Evolutionary conservation across 169 alveolate species (phyloP).

Genomic region (Prorocentrum cordatum): DNA sequence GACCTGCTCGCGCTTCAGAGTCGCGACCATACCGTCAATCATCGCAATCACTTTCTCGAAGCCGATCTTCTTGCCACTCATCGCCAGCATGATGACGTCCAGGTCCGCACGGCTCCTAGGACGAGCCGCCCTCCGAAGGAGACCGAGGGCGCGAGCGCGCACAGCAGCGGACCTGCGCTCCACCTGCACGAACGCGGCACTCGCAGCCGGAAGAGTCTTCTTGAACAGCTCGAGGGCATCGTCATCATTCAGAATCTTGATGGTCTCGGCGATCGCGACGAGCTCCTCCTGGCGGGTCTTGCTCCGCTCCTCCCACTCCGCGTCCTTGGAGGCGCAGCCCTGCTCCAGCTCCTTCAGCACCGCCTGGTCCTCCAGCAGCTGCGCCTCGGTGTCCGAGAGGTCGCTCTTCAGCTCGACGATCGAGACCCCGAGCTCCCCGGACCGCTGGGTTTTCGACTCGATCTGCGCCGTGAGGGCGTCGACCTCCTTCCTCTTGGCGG

Average conservation of each 20-base stretch:
- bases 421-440: background rate
- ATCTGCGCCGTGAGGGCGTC: background rate
- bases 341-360: background rate
- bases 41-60: slow-evolving; percentile 32
- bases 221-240: background rate
- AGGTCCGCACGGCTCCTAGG: background rate
- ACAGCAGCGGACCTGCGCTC: too few species aligned
- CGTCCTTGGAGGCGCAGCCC: background rate
- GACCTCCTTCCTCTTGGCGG: background rate
- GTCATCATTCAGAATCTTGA: background rate
- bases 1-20: slow-evolving; percentile 32
- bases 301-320: background rate
- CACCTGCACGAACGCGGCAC: background rate
- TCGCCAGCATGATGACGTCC: background rate
- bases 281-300: background rate
- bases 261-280: background rate
- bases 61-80: background rate
- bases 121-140: background rate
- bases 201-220: background rate
- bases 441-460: background rate
- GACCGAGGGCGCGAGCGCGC: background rate
- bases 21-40: slow-evolving; percentile 51
- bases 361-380: background rate
- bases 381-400: background rate
- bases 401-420: background rate